phyloP scores from a whole-genome alignment of 2,329 filamentous ascomycete species.

The Aureobasidium sp. region DNA sequence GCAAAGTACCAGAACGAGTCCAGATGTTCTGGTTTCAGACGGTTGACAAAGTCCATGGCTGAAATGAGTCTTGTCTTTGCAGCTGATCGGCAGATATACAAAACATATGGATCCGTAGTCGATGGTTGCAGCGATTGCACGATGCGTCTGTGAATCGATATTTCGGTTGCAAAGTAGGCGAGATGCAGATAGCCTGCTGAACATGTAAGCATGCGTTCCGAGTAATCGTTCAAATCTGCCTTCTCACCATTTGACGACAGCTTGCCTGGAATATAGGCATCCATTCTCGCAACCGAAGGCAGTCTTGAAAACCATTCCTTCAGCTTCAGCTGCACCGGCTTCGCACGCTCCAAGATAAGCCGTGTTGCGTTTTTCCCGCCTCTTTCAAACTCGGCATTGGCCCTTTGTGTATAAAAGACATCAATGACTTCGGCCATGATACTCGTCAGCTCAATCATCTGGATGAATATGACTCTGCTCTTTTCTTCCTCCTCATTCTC shows the following conservation, averaged over 20 bases:
- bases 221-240: neutral
- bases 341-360: slow-evolving; percentile 66
- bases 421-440: slow-evolving; percentile 75
- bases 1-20: slow-evolving; percentile 91
- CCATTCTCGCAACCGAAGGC: slow-evolving; percentile 59
- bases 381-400: slow-evolving; percentile 60
- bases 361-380: slow-evolving; percentile 65
- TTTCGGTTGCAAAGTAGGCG: slow-evolving; percentile 89
- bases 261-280: slow-evolving; percentile 39
- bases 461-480: slow-evolving; percentile 63
- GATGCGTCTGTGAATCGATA: slow-evolving; percentile 84
- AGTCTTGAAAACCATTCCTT: slow-evolving; percentile 74
- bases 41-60: slow-evolving; percentile 95
- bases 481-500: slow-evolving; percentile 46
- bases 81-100: slow-evolving; percentile 87
- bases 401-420: slow-evolving; percentile 72
- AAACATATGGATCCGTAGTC: slow-evolving; percentile 64
- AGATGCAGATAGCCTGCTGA: slow-evolving; percentile 64
- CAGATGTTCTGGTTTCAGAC: slow-evolving; percentile 76
- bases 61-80: slow-evolving; percentile 92
- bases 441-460: slow-evolving; percentile 68
- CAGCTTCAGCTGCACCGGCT: slow-evolving; percentile 73
- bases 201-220: neutral
- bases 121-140: slow-evolving; percentile 65
- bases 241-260: slow-evolving; percentile 37